Evolutionary conservation across 2,329 filamentous ascomycete genomes (phyloP), one percentile per base, ranked within the genome.

Genomic region (Arthrinium puccinioides): DNA sequence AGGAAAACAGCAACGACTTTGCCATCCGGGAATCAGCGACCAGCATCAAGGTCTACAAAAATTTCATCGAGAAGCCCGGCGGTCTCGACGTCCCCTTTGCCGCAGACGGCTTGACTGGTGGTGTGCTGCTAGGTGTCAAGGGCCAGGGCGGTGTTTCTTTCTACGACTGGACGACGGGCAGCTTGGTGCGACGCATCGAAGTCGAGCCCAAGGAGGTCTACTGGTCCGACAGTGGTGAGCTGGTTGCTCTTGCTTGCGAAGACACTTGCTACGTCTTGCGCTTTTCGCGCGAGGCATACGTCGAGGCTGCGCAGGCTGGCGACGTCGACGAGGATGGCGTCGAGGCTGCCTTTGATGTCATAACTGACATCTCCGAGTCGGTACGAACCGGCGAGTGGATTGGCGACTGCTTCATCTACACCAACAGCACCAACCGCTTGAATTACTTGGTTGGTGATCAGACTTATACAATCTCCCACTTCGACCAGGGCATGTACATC

Each of bases 361-460:
- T 97, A 38, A 95, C 89, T 18, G 92, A 97, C 58, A 88, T 96
- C 55, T 90, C 84, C 56, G 92, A 97, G 66, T 86, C 82, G 46
- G 88, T 97, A 36, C 84, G 87, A 47, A 96, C 90, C 15, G 92
- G 90, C 50, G 86, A 94, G 67, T 98, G 92, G 92, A 86, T 98
- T 40, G 92, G 92, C 44, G 92, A 98, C 67, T 95, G 90, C 69
- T 95, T 98, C 72, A 89, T 97, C 60, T 98, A 97, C 74, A 96
- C 92, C 38, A 97, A 94, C 72, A 85, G 76, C 60, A 94, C 89
- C 9, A 96, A 97, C 71, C 85, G 92, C 44, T 72, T 98, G 42
- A 97, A 97, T 70, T 97, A 97, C 67, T 79, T 98, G 16, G 90
- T 98, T 11, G 92, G 92, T 47, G 92, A 97, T 64, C 89, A 97